Evolutionary conservation across 1,284 basidiomycete species (phyloP), one percentile per base, ranked within the genome.

Genomic region (Sporisorium scitamineum): DNA sequence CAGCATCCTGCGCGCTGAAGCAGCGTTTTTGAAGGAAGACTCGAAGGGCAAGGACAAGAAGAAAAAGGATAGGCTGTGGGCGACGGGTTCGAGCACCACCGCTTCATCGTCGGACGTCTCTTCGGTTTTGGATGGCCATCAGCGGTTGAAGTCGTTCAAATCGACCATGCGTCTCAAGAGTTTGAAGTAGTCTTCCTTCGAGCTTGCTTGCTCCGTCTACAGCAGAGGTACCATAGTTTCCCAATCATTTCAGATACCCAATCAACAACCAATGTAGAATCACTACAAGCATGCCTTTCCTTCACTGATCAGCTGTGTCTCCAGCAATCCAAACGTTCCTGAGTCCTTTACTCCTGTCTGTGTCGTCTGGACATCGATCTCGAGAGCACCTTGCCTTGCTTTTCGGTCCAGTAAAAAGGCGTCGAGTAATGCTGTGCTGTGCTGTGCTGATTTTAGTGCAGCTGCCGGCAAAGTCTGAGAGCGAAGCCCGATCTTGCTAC

Each of bases 1-100:
- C 63, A 75, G 72, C 64, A 70, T 75, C 52, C 54, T 75, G 3
- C 56, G 64, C 7, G 72, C 72, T 11, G 72, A 75, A 61, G 72
- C 72, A 1, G 68, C 63, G 3, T 75, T 75, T 47, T 44, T 75
- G 10, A 48, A 66, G 24, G 52, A 62, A 29, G 72, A 75, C 18
- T n/a, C 44, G 27, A 62, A 65, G 29, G 18, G 29, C 34, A 44
- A 64, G 32, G 52, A 61, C 27, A 56, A 55, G 61, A 66, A 53
- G 56, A 64, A 72, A 32, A 68, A 64, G 50, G 54, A 69, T 9
- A 3, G 53, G 13, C 34, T 54, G 31, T 69, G 57, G 66, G 22
- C 32, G 4, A 54, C 37, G 6, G 24, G 39, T 8, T 55, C 44
- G 34, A 48, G 51, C 39, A 55, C 44, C 45, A 69, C 61, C 47